A percentile compares a stretch with the other conserved stretches of the same genome.
These are phyloP conservation scores for Podaxis carcinomalis DNA, from an alignment of 768 basidiomycete genomes.

Conservation along the genomic window DNA sequence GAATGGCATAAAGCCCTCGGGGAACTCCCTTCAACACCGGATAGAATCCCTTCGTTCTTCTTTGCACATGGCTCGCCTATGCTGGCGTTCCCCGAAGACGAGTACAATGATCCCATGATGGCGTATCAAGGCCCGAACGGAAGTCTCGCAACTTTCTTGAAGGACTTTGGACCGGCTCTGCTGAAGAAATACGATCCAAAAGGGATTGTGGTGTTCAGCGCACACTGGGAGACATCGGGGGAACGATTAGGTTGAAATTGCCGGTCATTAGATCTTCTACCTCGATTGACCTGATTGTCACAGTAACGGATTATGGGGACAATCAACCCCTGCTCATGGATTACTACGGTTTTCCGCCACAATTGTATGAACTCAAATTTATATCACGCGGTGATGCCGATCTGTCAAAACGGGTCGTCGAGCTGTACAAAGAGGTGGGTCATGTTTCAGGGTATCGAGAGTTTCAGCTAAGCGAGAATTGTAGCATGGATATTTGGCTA, in stretches of 20 bases:
- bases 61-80: slow-evolving; percentile 68
- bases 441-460: not conserved
- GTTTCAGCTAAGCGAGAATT: not conserved
- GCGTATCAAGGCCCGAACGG: slow-evolving; percentile 44
- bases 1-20: slow-evolving; percentile 53
- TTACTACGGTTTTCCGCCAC: slow-evolving; percentile 63
- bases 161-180: slow-evolving; percentile 59
- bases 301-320: slow-evolving; percentile 75
- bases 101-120: slow-evolving; percentile 17
- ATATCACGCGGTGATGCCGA: slow-evolving; percentile 58
- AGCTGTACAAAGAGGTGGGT: slow-evolving; percentile 50
- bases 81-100: slow-evolving; percentile 33
- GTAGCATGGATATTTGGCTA: slow-evolving; percentile 21
- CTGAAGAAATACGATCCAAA: slow-evolving; percentile 71
- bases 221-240: slow-evolving; percentile 71
- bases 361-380: slow-evolving; percentile 62
- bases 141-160: slow-evolving; percentile 53
- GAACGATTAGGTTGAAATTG: slow-evolving; percentile 53
- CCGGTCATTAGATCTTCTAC: not conserved
- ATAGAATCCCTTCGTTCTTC: slow-evolving; percentile 73
- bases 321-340: slow-evolving; percentile 74
- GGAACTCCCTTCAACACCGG: slow-evolving; percentile 48
- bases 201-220: slow-evolving; percentile 79
- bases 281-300: not conserved
- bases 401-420: slow-evolving; percentile 56